These are phyloP conservation scores for Epichloe sylvatica DNA, from an alignment of 2,329 filamentous ascomycete genomes.

Conservation along the genomic window DNA sequence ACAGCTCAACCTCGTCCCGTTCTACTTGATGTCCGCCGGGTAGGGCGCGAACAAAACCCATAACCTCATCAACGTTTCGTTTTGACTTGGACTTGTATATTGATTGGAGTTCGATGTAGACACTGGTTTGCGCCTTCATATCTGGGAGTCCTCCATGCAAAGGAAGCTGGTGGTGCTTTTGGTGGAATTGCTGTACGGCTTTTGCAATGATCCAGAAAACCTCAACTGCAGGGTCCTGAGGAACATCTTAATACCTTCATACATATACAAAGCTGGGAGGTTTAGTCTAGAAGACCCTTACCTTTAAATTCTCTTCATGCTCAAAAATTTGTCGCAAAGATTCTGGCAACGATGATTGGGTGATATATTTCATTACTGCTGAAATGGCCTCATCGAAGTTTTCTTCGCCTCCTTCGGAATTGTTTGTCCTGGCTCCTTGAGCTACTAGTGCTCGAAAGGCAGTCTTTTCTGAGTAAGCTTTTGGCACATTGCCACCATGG, in stretches of 20 bases:
- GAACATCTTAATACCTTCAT: neutral
- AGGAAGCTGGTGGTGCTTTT: conserved; percentile 59
- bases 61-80: conserved; percentile 61
- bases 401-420: conserved; percentile 78
- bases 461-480: conserved; percentile 71
- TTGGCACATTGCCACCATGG: conserved; percentile 55
- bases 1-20: conserved; percentile 66
- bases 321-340: conserved; percentile 67
- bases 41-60: conserved; percentile 44
- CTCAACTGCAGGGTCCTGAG: conserved; percentile 13
- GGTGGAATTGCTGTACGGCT: conserved; percentile 65
- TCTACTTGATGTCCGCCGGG: conserved; percentile 41
- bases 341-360: conserved; percentile 50
- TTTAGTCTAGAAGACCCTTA: conserved; percentile 28
- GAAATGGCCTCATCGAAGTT: conserved; percentile 89
- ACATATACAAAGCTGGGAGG: neutral
- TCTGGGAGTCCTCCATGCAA: conserved; percentile 81
- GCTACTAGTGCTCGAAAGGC: conserved; percentile 63
- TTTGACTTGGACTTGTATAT: conserved; percentile 85
- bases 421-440: conserved; percentile 53
- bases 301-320: conserved; percentile 36
- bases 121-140: conserved; percentile 88
- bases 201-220: conserved; percentile 83
- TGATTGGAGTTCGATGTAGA: conserved; percentile 83
- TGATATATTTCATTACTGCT: conserved; percentile 79